Evolutionary conservation across 2,329 filamentous ascomycete species (phyloP).

Genomic region (Chlorencoelia australis): DNA sequence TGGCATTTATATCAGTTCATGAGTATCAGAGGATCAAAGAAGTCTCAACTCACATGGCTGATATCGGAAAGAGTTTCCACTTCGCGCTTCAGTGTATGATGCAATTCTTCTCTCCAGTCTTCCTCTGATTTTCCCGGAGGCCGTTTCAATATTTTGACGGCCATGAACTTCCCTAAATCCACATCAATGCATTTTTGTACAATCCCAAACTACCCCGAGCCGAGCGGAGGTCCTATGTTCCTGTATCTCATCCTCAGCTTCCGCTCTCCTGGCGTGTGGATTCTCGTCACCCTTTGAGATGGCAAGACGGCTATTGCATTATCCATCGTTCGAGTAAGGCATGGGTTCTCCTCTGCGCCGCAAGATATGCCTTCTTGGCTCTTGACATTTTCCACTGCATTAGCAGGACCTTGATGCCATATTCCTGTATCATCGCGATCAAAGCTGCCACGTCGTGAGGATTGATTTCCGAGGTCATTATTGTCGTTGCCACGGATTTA

Average conservation of each 20-base stretch:
- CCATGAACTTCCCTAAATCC: constrained; percentile 16
- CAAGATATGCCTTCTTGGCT: background rate
- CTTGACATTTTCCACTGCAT: constrained; percentile 3
- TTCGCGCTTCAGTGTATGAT: constrained; percentile 5
- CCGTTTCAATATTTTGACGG: constrained; percentile 14
- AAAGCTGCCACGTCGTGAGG: no score
- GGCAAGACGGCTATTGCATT: constrained; percentile 6
- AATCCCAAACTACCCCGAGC: constrained; percentile 13
- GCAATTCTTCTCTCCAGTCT: constrained; percentile 4
- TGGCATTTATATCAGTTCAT: constrained; percentile 4
- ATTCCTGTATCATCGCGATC: no score
- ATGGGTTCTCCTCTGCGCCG: background rate
- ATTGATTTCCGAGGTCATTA: no score
- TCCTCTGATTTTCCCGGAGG: constrained; percentile 7
- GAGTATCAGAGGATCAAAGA: constrained; percentile 1
- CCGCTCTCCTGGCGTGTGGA: constrained; percentile 8
- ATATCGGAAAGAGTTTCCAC: constrained; percentile 8
- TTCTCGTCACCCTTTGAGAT: constrained; percentile 8
- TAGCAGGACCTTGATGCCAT: constrained; percentile 7
- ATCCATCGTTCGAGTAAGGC: constrained; percentile 3
- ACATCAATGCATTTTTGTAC: constrained; percentile 16
- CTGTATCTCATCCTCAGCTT: constrained; percentile 14
- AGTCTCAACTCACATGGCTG: constrained; percentile 5
- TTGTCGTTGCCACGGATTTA: no score
- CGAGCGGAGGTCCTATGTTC: constrained; percentile 6